Percentiles rank a stretch among this genome's conserved stretches.
These are phyloP conservation scores for Neurospora intermedia DNA, from an alignment of 495 filamentous ascomycete species.

Conservation along the genomic window DNA sequence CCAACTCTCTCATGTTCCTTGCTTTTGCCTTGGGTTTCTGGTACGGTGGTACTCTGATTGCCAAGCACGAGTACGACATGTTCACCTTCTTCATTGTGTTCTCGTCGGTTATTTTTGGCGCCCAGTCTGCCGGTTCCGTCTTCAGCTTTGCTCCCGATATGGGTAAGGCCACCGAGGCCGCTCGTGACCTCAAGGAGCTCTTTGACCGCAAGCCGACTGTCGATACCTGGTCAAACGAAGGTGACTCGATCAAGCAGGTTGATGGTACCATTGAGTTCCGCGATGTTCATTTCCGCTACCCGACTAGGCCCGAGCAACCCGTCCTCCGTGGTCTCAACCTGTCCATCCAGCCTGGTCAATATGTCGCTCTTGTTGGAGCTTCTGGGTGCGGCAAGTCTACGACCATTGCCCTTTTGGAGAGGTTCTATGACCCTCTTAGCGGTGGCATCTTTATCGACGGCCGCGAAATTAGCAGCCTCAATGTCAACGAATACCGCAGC, in stretches of 20 bases:
- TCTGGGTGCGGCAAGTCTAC: slow-evolving; percentile 71
- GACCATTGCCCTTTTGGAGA: slow-evolving; percentile 56
- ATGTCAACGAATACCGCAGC: slow-evolving; percentile 45
- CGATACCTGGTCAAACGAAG: slow-evolving; percentile 62
- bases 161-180: slow-evolving; percentile 26
- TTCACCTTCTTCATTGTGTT: slow-evolving; percentile 85
- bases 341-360: slow-evolving; percentile 54
- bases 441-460: slow-evolving; percentile 50
- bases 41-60: slow-evolving; percentile 72
- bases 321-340: slow-evolving; percentile 46
- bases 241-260: slow-evolving; percentile 43
- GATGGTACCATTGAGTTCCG: slow-evolving; percentile 48
- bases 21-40: slow-evolving; percentile 74
- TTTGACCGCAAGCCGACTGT: slow-evolving; percentile 28
- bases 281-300: slow-evolving; percentile 53
- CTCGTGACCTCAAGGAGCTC: slow-evolving; percentile 26
- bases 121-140: slow-evolving; percentile 29
- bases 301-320: slow-evolving; percentile 44
- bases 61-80: slow-evolving; percentile 54
- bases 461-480: slow-evolving; percentile 36
- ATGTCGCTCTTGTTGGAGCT: slow-evolving; percentile 61
- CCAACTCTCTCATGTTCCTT: slow-evolving; percentile 71
- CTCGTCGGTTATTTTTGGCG: slow-evolving; percentile 33
- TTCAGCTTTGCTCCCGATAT: slow-evolving; percentile 32
- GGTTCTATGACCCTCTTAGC: slow-evolving; percentile 52